Evolutionary conservation across 2,329 filamentous ascomycete species (phyloP), one percentile per base, ranked within the genome.

Genomic region (Immersiporthe knoxdaviesiana): DNA sequence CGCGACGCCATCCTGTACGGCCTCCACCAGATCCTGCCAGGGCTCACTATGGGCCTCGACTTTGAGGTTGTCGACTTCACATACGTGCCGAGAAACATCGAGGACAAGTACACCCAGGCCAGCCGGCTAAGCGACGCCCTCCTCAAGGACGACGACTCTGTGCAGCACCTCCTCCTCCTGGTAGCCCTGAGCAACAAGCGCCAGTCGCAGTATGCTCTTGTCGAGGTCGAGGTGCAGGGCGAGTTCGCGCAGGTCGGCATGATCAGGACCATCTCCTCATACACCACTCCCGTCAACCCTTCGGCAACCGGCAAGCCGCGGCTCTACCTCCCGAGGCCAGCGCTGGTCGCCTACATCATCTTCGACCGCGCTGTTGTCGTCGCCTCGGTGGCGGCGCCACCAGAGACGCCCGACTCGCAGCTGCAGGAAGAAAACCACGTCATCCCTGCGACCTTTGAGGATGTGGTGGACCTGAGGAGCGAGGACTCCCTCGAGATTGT

Each of bases 61-160:
- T 87, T 95, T 67, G 91, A 92, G 74, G 82, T 97, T 50, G 78
- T 97, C 68, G 95, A 98, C 79, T 92, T 97, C 73, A 87, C 90
- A 11, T 91, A 93, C 72, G 87, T 89, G 4, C 84, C 87, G 24
- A 85, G 83, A 69, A 83, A 81, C 14, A 75, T 86, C 50, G 84
- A 86, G 63, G 74, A 78, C 39, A 86, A 84, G 71, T 84, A 87
- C 68, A 74, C 80, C 37, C 80, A 85, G 32, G 80, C 85, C 73
- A 87, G 81, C 70, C 82, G 84, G 60, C 76, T 89, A 37, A 84
- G 81, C 73, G 81, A 86, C 62, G 82, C 84, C 6, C 81, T 85
- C 66, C 78, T 79, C n/a, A 77, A 80, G 39, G 84, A 86, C 58
- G 83, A 87, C 65, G 81, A 84, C 44, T 82, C 81, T 59, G 78